A percentile compares a stretch with the other conserved stretches of the same genome.
phyloP scores from a whole-genome alignment of 2,329 filamentous ascomycete genomes.

The Colletotrichum tropicicola region DNA sequence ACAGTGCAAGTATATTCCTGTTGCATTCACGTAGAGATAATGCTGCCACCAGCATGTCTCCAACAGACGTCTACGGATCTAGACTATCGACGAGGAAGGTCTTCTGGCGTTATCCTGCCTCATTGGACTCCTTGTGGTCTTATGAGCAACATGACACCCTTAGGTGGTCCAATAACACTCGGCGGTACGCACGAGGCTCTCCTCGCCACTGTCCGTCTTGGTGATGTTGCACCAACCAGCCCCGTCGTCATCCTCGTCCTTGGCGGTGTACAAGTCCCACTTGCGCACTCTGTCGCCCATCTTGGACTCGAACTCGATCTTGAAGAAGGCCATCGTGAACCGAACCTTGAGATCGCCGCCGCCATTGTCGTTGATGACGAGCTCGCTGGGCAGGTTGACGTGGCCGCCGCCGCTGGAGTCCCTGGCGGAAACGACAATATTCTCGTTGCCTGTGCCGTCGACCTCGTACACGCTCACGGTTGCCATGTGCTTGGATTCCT shows the following conservation, averaged over 20 bases:
- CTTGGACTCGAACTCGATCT: background rate
- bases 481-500: background rate
- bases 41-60: no score
- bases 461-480: background rate
- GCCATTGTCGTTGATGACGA: background rate
- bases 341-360: background rate
- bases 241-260: conserved; percentile 36
- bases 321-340: background rate
- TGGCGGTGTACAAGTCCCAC: background rate
- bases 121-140: no score
- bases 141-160: no score
- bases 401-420: conserved; percentile 38
- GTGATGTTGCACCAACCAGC: background rate
- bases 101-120: no score
- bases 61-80: no score
- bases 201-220: background rate
- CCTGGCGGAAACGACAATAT: conserved; percentile 31
- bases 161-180: no score
- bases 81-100: no score
- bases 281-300: background rate
- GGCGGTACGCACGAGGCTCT: background rate
- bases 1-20: no score
- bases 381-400: background rate
- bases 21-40: no score
- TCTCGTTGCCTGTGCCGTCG: background rate